These are phyloP conservation scores for Spraguea lophii DNA, from an alignment of 371 early-diverging fungal genomes.

Conservation along the genomic window DNA sequence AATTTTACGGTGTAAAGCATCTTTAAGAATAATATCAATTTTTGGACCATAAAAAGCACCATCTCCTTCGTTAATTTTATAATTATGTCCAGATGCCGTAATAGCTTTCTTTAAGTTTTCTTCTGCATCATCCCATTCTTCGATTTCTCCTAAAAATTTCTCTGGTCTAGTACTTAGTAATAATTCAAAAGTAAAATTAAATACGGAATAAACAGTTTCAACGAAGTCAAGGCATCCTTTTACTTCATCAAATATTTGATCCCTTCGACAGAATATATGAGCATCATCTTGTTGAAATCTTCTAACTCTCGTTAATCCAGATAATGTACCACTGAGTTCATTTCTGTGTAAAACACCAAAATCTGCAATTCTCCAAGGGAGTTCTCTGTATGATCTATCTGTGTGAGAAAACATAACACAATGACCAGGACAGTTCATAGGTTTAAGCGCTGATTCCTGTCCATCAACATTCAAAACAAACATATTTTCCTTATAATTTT, in stretches of 20 bases:
- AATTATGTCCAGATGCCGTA: constrained; percentile 55
- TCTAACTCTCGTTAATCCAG: constrained; percentile 88
- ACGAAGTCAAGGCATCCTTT: constrained; percentile 59
- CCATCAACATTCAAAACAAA: constrained; percentile 69
- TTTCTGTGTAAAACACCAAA: constrained; percentile 96
- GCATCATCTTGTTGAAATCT: constrained; percentile 99
- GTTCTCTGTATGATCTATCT: constrained; percentile 74
- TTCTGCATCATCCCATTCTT: constrained; percentile 80
- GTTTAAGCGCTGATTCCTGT: constrained; percentile 70
- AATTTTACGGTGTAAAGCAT: constrained; percentile 68
- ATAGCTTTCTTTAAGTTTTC: constrained; percentile 55
- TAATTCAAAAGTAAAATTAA: constrained; percentile 58
- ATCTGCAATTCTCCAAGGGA: constrained; percentile 90
- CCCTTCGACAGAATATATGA: constrained; percentile 78
- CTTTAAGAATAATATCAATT: constrained; percentile 85
- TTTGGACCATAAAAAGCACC: constrained; percentile 99
- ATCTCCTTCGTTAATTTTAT: constrained; percentile 83
- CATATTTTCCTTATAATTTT: constrained; percentile 95
- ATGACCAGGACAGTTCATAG: constrained; percentile 99
- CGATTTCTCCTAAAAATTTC: constrained; percentile 69
- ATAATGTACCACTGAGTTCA: constrained; percentile 80
- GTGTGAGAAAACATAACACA: constrained; percentile 80
- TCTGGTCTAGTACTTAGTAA: constrained; percentile 83
- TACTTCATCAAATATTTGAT: constrained; percentile 64
- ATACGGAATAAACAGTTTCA: constrained; percentile 60